Conservation (phyloP, 2,329 filamentous ascomycete species). For the Phialocephala subalpina region DNA sequence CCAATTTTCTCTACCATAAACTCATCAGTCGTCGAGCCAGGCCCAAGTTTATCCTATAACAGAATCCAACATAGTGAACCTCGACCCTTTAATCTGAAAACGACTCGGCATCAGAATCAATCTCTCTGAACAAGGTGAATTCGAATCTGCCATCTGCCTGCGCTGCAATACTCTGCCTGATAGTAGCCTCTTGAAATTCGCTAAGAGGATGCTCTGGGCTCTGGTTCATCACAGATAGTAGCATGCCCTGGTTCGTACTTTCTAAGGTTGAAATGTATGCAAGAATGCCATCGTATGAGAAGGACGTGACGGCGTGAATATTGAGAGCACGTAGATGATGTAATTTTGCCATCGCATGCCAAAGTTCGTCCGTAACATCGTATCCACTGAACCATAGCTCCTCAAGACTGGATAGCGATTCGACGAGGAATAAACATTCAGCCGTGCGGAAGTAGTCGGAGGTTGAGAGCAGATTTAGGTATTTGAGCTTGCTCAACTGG, state of each 20-base stretch:
- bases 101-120: conserved; percentile 39
- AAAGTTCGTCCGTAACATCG: conserved; percentile 58
- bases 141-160: conserved; percentile 47
- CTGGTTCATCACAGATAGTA: conserved; percentile 44
- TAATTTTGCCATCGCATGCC: conserved; percentile 53
- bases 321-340: conserved; percentile 58
- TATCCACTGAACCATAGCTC: conserved; percentile 64
- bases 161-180: conserved; percentile 39
- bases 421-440: conserved; percentile 57
- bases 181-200: conserved; percentile 37
- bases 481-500: conserved; percentile 57
- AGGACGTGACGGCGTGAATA: conserved; percentile 62
- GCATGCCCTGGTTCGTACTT: conserved; percentile 44
- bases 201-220: conserved; percentile 39
- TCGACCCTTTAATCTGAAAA: conserved; percentile 38
- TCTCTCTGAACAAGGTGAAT: conserved; percentile 42
- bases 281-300: conserved; percentile 59
- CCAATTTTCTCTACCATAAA: background rate
- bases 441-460: conserved; percentile 58
- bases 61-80: background rate
- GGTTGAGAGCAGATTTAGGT: conserved; percentile 60
- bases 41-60: background rate
- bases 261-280: conserved; percentile 49
- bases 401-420: conserved; percentile 53
- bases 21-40: background rate